These are phyloP conservation scores for Pseudocercospora pini-densiflorae DNA, from an alignment of 2,329 filamentous ascomycete species.

Conservation along the genomic window DNA sequence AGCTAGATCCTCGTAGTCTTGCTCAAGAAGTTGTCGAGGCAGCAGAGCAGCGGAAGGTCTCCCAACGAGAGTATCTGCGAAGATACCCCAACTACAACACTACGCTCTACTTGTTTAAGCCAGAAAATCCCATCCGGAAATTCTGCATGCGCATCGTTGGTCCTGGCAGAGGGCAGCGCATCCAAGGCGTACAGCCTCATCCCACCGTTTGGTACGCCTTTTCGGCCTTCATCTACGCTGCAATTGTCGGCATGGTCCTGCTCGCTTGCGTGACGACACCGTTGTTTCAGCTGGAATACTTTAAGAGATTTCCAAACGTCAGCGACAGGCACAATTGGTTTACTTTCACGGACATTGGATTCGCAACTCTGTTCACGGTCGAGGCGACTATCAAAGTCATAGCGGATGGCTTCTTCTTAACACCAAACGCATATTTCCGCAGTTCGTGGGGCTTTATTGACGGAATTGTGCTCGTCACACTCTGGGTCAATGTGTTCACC, in stretches of 20 bases:
- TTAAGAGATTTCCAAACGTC: conserved; percentile 43
- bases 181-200: conserved; percentile 88
- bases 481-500: conserved; percentile 93
- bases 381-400: conserved; percentile 92
- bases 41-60: conserved; percentile 79
- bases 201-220: conserved; percentile 91
- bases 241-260: conserved; percentile 97
- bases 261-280: conserved; percentile 94
- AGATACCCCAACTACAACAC: conserved; percentile 92
- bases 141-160: conserved; percentile 90
- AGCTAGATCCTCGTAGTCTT: conserved; percentile 82
- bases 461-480: conserved; percentile 83
- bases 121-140: conserved; percentile 75
- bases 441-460: conserved; percentile 98
- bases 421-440: conserved; percentile 94
- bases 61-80: conserved; percentile 86
- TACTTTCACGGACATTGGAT: conserved; percentile 89
- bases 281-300: conserved; percentile 89
- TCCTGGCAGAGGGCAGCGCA: conserved; percentile 81
- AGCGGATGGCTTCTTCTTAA: conserved; percentile 94
- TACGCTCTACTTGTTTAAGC: conserved; percentile 83
- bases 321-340: conserved; percentile 80
- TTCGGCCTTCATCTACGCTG: conserved; percentile 89
- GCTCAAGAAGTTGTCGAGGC: conserved; percentile 88
- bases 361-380: conserved; percentile 81